Evolutionary conservation across 2,329 filamentous ascomycete species (phyloP), one percentile per base, ranked within the genome.

Genomic region (Nemania diffusa): DNA sequence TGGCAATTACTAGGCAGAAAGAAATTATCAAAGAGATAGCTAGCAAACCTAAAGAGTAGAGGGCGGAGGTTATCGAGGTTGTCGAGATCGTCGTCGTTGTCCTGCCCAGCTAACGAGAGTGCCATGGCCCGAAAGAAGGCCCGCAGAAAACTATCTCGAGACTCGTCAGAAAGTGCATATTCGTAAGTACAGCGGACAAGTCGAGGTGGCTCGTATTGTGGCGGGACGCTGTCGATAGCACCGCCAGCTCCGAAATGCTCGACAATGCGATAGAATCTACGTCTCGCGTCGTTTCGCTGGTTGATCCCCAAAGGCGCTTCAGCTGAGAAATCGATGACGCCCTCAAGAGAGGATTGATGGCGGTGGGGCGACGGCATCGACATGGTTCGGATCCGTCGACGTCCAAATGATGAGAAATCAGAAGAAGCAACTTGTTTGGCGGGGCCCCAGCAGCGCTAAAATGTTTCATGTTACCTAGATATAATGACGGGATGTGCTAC

Each of bases 141-240:
- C 9, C 68, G 71, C 11, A 76, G 60, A n/a, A 75, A 69, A 32
- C 68, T 73, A 57, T 76, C 76, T 53, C 67, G 48, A 4, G 73
- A 74, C 44, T 70, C 65, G 2, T 71, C 58, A 26, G 73, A 76
- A 22, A 70, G 68, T n/a, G 72, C 71, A 70, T 74, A 71, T 51
- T 76, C 72, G 67, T 75, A 73, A 8, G 72, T 76, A 40, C 57
- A 68, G 34, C 73, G 74, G 50, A 77, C 42, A 46, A 77, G 74
- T 46, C 32, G 63, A 15, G 74, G 56, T 42, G 69, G 74, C 8
- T 68, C 71, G 61, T 74, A 76, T 29, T 62, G 61, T 32, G 29
- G n/a, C n/a, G n/a, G n/a, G n/a, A n/a, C n/a, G n/a, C n/a, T 26
- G 56, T 61, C 51, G 17, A 59, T 37, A 64, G 29, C 44, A 52